Percentiles rank a stretch among this genome's conserved stretches.
Evolutionary conservation across 2,329 filamentous ascomycete genomes (phyloP).

Genomic region (Shiraia sp.): DNA sequence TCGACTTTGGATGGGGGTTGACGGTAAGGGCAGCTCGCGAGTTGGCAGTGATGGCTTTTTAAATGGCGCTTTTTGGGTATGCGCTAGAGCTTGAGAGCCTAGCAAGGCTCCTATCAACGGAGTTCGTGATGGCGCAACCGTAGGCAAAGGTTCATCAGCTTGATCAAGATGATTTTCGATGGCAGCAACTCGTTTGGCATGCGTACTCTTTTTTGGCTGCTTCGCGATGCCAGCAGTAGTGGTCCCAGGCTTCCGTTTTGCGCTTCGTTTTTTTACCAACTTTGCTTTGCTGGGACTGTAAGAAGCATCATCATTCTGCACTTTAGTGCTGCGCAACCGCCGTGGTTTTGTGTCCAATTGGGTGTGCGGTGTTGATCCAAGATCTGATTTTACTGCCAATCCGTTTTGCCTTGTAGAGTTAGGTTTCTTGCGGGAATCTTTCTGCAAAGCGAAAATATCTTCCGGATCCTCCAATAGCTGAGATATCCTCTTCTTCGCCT

Average conservation of each 20-base stretch:
- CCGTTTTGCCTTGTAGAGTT: background rate
- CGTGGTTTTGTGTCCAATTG: background rate
- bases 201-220: constrained; percentile 5
- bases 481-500: constrained; percentile 13
- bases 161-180: too few species aligned
- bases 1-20: constrained; percentile 15
- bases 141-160: constrained; percentile 1
- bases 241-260: constrained; percentile 5
- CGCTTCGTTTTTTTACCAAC: constrained; percentile 11
- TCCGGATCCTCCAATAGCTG: constrained; percentile 5
- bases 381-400: too few species aligned
- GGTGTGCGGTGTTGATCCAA: background rate
- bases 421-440: constrained; percentile 1
- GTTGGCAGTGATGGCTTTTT: constrained; percentile 20
- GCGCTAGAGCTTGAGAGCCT: constrained; percentile 8
- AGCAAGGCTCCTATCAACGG: constrained; percentile 18
- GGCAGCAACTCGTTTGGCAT: background rate
- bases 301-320: background rate
- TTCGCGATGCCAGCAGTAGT: background rate
- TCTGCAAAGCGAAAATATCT: constrained; percentile 6
- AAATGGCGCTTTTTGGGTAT: constrained; percentile 10
- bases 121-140: constrained; percentile 4
- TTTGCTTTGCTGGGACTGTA: constrained; percentile 4
- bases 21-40: constrained; percentile 10
- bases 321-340: too few species aligned